phyloP scores from a whole-genome alignment of 345 rosid genomes.

The Orychophragmus violaceus region DNA sequence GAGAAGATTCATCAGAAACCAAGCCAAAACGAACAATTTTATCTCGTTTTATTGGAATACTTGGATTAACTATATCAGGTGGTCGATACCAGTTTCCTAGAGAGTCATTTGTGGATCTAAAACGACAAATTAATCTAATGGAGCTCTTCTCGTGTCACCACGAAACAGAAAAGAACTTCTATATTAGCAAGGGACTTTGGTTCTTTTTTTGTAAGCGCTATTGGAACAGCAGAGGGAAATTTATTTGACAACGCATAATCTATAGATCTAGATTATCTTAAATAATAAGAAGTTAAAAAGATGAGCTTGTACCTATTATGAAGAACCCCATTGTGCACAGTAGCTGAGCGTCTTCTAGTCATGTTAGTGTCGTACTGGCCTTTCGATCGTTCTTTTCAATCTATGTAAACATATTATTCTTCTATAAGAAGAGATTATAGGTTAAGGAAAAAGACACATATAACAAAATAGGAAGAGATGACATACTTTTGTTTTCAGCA shows the following conservation, averaged over 20 bases:
- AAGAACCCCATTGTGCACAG: slow-evolving; percentile 55
- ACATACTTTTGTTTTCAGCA: slow-evolving; percentile 68
- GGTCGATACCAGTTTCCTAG: no score
- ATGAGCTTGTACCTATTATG: slow-evolving; percentile 40
- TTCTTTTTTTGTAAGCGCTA: neutral
- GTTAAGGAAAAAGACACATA: neutral
- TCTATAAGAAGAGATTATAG: neutral
- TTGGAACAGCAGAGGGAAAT: neutral
- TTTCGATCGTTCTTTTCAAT: slow-evolving; percentile 72
- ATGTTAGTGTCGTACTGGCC: slow-evolving; percentile 50
- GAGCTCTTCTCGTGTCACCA: no score
- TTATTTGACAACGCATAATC: no score
- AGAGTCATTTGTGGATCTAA: neutral
- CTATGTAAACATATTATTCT: slow-evolving; percentile 29
- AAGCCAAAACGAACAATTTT: no score
- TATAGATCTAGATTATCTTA: neutral
- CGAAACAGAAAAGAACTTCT: no score
- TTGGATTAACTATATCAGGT: no score
- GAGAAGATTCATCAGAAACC: slow-evolving; percentile 15
- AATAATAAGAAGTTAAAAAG: neutral
- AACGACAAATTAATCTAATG: neutral
- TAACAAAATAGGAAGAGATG: no score
- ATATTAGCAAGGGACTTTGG: neutral
- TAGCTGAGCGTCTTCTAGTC: slow-evolving; percentile 58
- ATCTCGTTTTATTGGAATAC: no score